These are phyloP conservation scores for Saccharomyces hybrid DNA, from an alignment of 1,139 yeast genomes.

Conservation along the genomic window DNA sequence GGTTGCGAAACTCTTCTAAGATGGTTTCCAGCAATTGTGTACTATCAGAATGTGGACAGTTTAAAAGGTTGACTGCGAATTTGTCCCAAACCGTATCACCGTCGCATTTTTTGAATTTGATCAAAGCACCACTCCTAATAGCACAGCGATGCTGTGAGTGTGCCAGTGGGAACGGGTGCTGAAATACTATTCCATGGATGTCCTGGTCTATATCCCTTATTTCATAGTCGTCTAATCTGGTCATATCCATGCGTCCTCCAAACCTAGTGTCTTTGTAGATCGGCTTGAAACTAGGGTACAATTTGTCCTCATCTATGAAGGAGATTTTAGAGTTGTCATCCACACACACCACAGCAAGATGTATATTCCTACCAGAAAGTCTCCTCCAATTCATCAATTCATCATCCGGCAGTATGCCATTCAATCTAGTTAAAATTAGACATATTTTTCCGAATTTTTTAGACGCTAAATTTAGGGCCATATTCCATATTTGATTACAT, in stretches of 20 bases:
- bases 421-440: conserved; percentile 58
- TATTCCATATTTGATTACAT: conserved; percentile 51
- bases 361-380: conserved; percentile 53
- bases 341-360: conserved; percentile 67
- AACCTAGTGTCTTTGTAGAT: conserved; percentile 23
- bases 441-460: conserved; percentile 47
- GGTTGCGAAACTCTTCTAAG: conserved; percentile 57
- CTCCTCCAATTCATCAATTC: conserved; percentile 73
- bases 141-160: conserved; percentile 67
- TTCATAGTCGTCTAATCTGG: conserved; percentile 34
- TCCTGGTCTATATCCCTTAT: conserved; percentile 48
- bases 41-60: conserved; percentile 60
- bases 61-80: conserved; percentile 56
- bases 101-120: conserved; percentile 36
- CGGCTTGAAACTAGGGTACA: conserved; percentile 32
- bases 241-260: conserved; percentile 12
- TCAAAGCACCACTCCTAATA: conserved; percentile 61
- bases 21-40: conserved; percentile 50
- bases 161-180: conserved; percentile 53
- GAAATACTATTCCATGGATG: conserved; percentile 56
- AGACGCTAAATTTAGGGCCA: conserved; percentile 38
- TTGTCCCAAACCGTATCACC: conserved; percentile 30
- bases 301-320: conserved; percentile 34
- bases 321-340: conserved; percentile 54
- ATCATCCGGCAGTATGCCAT: conserved; percentile 70